Evolutionary conservation across 1,284 basidiomycete species (phyloP).

Genomic region (Austroboletus novae-zelandiae): DNA sequence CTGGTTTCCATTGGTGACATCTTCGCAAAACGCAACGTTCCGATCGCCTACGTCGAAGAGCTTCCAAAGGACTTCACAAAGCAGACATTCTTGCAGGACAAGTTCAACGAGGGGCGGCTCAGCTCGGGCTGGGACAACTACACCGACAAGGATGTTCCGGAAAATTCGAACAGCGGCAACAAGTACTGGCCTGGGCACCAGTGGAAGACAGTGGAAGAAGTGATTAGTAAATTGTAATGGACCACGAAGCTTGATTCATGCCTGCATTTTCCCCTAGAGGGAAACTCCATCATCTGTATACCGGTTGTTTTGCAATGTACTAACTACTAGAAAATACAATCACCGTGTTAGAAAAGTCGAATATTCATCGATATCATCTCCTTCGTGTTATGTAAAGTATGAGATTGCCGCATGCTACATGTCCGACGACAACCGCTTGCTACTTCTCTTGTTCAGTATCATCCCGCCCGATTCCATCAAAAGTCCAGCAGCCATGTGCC

Average conservation of each 20-base stretch:
- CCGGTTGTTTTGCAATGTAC: not conserved
- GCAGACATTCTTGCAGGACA: conserved; percentile 29
- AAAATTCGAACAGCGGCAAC: conserved; percentile 25
- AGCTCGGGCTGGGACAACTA: conserved; percentile 33
- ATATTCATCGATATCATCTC: no score
- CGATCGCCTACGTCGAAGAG: conserved; percentile 21
- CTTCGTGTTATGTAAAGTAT: not conserved
- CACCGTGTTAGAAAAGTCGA: not conserved
- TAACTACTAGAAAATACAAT: not conserved
- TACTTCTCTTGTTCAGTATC: conserved; percentile 18
- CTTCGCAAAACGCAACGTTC: conserved; percentile 23
- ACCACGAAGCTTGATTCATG: not conserved
- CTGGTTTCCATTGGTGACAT: conserved; percentile 23
- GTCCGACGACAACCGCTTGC: conserved; percentile 17
- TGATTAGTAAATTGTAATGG: conserved; percentile 19
- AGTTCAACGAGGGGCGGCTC: conserved; percentile 23
- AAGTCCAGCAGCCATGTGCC: conserved; percentile 43
- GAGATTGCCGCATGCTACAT: conserved; percentile 5
- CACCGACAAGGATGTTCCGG: conserved; percentile 23
- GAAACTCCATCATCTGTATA: conserved; percentile 7
- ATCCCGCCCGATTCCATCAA: conserved; percentile 31
- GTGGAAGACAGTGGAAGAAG: conserved; percentile 30
- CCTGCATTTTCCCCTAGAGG: not conserved
- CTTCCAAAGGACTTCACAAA: conserved; percentile 32
- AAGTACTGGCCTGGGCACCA: conserved; percentile 27